phyloP scores from a whole-genome alignment of 371 early-diverging fungal genomes.

The Rhizopus arrhizus region DNA sequence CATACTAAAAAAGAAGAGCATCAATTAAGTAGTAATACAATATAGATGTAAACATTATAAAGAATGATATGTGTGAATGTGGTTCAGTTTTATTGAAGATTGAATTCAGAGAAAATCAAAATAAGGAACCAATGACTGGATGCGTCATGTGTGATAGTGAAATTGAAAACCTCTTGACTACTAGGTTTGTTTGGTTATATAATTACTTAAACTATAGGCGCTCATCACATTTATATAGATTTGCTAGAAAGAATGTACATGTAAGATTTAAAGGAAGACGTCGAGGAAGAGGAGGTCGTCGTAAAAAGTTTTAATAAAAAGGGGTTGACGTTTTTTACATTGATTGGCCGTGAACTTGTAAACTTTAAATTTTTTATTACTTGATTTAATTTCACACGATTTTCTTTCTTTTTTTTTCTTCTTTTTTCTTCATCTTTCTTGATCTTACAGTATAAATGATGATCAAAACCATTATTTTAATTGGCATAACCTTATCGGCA shows the following conservation, averaged over 20 bases:
- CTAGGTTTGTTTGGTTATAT: slow-evolving; percentile 24
- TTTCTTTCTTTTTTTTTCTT: background rate
- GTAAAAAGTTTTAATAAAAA: slow-evolving; percentile 17
- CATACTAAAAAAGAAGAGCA: background rate
- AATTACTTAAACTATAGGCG: too few relatives aligned
- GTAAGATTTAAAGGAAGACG: slow-evolving; percentile 15
- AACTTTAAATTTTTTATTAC: background rate
- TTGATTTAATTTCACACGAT: background rate
- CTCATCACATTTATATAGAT: slow-evolving; percentile 3
- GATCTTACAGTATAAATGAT: background rate
- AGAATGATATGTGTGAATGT: slow-evolving; percentile 47
- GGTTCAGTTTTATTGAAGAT: slow-evolving; percentile 43
- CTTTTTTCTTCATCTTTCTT: slow-evolving; percentile 2
- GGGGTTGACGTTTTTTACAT: background rate
- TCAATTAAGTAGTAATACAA: background rate
- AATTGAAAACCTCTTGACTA: slow-evolving; percentile 43
- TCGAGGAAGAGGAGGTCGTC: slow-evolving; percentile 17
- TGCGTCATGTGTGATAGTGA: slow-evolving; percentile 59
- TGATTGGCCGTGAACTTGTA: background rate
- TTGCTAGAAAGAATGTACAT: slow-evolving; percentile 25
- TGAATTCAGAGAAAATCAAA: slow-evolving; percentile 54
- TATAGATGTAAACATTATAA: slow-evolving; percentile 35
- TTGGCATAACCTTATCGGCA: background rate
- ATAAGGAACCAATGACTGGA: slow-evolving; percentile 35
- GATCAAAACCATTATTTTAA: background rate